Evolutionary conservation across 2,329 filamentous ascomycete genomes (phyloP).

Genomic region (Phyllachora maydis): DNA sequence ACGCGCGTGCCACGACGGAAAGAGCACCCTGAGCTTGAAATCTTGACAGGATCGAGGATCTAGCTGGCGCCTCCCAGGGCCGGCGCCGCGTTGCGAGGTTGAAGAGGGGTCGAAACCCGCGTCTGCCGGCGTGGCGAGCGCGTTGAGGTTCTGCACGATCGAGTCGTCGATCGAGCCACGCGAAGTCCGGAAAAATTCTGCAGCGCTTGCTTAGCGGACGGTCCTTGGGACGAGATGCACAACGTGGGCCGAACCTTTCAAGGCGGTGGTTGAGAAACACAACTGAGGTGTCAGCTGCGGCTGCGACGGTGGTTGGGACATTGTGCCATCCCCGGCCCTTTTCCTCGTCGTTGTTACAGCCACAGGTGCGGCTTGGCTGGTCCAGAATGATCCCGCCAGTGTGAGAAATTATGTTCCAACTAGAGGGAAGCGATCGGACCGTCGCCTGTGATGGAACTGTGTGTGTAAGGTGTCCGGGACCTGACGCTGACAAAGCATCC

Average conservation of each 20-base stretch:
- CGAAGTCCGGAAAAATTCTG: conserved; percentile 82
- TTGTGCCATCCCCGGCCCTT: too few species aligned
- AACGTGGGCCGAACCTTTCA: conserved; percentile 32
- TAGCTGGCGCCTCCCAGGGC: conserved; percentile 30
- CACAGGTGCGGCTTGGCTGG: too few species aligned
- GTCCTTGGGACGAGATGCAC: conserved; percentile 1
- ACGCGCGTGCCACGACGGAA: conserved; percentile 72
- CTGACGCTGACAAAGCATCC: too few species aligned
- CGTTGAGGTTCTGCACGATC: conserved; percentile 84
- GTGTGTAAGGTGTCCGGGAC: too few species aligned
- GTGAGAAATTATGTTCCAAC: too few species aligned
- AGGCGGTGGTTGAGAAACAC: conserved; percentile 50
- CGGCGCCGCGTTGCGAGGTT: conserved; percentile 40
- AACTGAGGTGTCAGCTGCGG: conserved; percentile 50
- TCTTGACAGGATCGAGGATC: conserved; percentile 38
- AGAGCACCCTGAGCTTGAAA: conserved; percentile 64
- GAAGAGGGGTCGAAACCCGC: conserved; percentile 61
- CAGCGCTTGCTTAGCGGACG: conserved; percentile 2
- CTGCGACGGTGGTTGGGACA: conserved; percentile 21
- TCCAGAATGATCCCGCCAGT: too few species aligned
- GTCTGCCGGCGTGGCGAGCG: conserved; percentile 54
- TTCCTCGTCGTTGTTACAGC: too few species aligned
- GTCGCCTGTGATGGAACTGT: too few species aligned
- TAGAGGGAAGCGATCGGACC: too few species aligned
- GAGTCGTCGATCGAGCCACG: conserved; percentile 76